These are phyloP conservation scores for Blastobotrys illinoisensis DNA, from an alignment of 1,139 yeast genomes.

Conservation along the genomic window DNA sequence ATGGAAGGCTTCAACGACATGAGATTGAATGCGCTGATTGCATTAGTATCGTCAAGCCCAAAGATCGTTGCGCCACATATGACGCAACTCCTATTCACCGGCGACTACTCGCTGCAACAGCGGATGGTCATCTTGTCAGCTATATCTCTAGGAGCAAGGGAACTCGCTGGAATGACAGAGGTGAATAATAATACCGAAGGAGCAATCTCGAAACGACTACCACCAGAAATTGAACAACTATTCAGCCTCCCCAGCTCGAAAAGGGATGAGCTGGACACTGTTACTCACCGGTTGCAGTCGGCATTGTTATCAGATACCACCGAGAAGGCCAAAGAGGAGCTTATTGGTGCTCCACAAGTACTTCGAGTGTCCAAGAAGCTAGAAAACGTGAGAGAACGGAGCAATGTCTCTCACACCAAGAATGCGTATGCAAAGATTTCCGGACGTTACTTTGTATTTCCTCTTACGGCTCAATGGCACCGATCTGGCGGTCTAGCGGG, in stretches of 20 bases:
- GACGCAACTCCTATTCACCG: constrained; percentile 43
- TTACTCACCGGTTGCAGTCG: constrained; percentile 18
- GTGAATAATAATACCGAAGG: constrained; percentile 11
- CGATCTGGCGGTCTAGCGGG: constrained; percentile 26
- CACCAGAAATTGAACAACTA: constrained; percentile 40
- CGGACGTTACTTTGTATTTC: constrained; percentile 47
- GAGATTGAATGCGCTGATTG: constrained; percentile 46
- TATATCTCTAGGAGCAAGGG: constrained; percentile 48
- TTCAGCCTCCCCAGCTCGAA: constrained; percentile 13
- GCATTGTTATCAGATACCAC: constrained; percentile 35
- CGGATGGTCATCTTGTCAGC: constrained; percentile 51
- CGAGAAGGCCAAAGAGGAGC: constrained; percentile 39
- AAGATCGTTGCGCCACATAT: constrained; percentile 37
- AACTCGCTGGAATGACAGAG: constrained; percentile 48
- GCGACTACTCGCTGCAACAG: constrained; percentile 64
- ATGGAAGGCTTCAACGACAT: constrained; percentile 46
- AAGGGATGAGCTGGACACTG: constrained; percentile 7
- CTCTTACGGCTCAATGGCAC: constrained; percentile 53
- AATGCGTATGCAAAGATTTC: constrained; percentile 43
- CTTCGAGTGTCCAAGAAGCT: constrained; percentile 46
- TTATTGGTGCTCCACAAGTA: constrained; percentile 44
- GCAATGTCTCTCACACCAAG: constrained; percentile 8
- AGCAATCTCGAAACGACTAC: constrained; percentile 44
- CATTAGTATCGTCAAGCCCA: constrained; percentile 49
- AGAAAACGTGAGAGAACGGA: constrained; percentile 22